Evolutionary conservation across 345 rosid species (phyloP).

Genomic region (Mallotus nudiflorus): DNA sequence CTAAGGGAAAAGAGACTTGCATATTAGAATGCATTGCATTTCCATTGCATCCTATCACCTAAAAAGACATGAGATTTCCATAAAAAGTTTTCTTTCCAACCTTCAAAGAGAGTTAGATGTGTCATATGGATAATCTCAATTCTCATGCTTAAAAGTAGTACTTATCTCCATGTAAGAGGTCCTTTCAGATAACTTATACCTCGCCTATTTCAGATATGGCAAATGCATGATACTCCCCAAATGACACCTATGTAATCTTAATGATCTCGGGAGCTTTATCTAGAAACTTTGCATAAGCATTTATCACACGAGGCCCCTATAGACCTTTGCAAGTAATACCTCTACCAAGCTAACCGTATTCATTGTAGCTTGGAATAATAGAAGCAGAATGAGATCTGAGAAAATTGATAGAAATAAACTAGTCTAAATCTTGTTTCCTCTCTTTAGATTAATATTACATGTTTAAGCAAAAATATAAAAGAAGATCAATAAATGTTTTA

Average conservation of each 20-base stretch:
- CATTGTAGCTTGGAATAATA: slow-evolving; percentile 78
- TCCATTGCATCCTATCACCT: slow-evolving; percentile 62
- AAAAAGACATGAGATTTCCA: slow-evolving; percentile 46
- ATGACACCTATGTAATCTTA: slow-evolving; percentile 83
- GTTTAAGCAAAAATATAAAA: background rate
- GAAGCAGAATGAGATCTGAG: slow-evolving; percentile 23
- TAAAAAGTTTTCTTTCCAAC: slow-evolving; percentile 48
- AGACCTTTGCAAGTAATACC: slow-evolving; percentile 95
- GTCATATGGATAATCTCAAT: slow-evolving; percentile 49
- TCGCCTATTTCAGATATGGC: slow-evolving; percentile 87
- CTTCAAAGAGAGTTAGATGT: slow-evolving; percentile 50
- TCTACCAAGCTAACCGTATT: slow-evolving; percentile 95
- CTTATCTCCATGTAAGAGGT: slow-evolving; percentile 45
- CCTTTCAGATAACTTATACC: slow-evolving; percentile 81
- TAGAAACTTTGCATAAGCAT: slow-evolving; percentile 79
- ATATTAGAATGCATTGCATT: slow-evolving; percentile 55
- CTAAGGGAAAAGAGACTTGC: slow-evolving; percentile 68
- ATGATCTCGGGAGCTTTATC: slow-evolving; percentile 95
- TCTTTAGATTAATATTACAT: slow-evolving; percentile 13
- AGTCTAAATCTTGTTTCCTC: slow-evolving; percentile 10
- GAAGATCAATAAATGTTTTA: background rate
- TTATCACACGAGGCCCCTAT: slow-evolving; percentile 72
- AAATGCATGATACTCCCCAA: slow-evolving; percentile 96
- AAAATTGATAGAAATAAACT: slow-evolving; percentile 19
- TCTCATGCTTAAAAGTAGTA: slow-evolving; percentile 46